Conservation (phyloP, 805 yeast species). For the Schwanniomyces sp. region DNA sequence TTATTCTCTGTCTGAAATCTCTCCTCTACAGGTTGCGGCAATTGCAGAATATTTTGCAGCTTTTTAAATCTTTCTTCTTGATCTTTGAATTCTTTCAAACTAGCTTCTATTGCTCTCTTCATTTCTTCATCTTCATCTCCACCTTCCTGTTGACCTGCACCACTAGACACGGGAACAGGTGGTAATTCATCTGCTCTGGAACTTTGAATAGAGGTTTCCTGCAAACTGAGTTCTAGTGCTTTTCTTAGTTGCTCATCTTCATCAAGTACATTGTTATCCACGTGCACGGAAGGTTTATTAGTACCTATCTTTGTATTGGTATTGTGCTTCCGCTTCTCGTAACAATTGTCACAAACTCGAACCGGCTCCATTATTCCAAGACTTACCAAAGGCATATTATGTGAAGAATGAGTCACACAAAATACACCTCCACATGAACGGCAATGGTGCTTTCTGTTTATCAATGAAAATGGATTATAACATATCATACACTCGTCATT, state of each 20-base stretch:
- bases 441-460: conserved; percentile 94
- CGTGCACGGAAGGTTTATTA: conserved; percentile 1
- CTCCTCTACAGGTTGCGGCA: not conserved
- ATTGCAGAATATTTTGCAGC: conserved; percentile 8
- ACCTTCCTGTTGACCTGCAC: conserved; percentile 6
- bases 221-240: conserved; percentile 79
- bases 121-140: conserved; percentile 76
- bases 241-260: conserved; percentile 75
- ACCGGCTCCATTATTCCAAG: conserved; percentile 88
- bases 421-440: conserved; percentile 96
- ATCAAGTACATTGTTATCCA: conserved; percentile 21
- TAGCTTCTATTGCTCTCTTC: conserved; percentile 93
- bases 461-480: conserved; percentile 71
- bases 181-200: conserved; percentile 9
- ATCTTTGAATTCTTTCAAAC: conserved; percentile 68
- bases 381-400: conserved; percentile 68
- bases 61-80: conserved; percentile 18
- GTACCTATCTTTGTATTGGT: conserved; percentile 5
- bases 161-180: conserved; percentile 18
- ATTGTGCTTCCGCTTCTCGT: conserved; percentile 54
- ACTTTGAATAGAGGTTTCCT: conserved; percentile 39
- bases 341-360: conserved; percentile 91
- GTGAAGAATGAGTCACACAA: conserved; percentile 81
- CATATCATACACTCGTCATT: conserved; percentile 95
- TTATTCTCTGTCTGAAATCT: too few relatives aligned